Conservation (phyloP, 352 stramenopile species). For the Globisporangium uncinulatum region DNA sequence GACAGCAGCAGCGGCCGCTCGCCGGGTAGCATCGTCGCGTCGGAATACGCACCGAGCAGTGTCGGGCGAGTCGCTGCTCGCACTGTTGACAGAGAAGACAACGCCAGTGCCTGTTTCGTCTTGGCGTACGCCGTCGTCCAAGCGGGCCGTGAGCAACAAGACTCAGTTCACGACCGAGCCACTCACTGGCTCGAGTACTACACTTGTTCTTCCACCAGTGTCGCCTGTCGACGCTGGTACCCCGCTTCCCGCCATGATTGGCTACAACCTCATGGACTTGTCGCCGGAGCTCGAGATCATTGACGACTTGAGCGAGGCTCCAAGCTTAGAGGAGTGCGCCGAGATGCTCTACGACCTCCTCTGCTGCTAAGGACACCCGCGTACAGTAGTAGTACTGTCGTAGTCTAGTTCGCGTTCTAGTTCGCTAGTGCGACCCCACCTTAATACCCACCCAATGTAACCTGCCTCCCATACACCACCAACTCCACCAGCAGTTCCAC, state of each 20-base stretch:
- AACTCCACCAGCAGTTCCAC: too few relatives aligned
- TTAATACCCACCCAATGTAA: not conserved
- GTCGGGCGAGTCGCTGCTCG: constrained; percentile 7
- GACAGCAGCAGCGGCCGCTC: not conserved
- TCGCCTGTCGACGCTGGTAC: not conserved
- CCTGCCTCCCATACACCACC: too few relatives aligned
- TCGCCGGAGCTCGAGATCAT: constrained; percentile 12
- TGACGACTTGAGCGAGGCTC: constrained; percentile 39
- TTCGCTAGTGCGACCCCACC: not conserved
- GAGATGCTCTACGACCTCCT: constrained; percentile 65
- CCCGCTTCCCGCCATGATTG: not conserved
- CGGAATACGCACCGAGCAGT: not conserved
- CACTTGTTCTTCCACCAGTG: not conserved
- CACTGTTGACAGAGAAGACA: constrained; percentile 7
- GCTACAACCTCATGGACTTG: constrained; percentile 1
- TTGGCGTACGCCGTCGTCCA: not conserved
- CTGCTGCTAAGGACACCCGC: constrained; percentile 22
- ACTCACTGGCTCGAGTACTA: not conserved
- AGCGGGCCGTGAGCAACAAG: not conserved
- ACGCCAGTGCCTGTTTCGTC: not conserved
- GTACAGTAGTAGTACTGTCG: not conserved
- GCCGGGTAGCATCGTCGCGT: constrained; percentile 1
- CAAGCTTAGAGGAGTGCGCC: constrained; percentile 58
- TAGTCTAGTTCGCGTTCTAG: not conserved
- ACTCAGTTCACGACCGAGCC: not conserved